Base-by-base conservation (phyloP, 352 stramenopile species). In the Poterioochromonas sp. region DNA sequence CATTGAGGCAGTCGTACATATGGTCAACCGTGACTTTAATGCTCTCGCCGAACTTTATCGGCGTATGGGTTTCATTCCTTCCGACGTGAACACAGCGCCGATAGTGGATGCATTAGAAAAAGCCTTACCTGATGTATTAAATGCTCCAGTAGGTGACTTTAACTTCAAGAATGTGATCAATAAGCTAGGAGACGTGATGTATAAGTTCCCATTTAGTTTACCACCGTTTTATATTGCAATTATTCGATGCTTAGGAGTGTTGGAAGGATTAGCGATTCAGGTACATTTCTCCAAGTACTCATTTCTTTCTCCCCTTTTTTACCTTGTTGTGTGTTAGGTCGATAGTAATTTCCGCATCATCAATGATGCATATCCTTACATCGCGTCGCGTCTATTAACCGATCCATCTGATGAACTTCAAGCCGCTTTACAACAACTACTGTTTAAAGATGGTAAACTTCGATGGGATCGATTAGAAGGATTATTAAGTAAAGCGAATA, bases 91-190 rank as follows among this genome's bases (percentile, higher is more conserved):
- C 40, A 82, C 81, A 5, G 58, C 29, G 65, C 82, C 82, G 37
- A 85, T 85, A 37, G 86, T 91, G 60, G 69, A 83, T 26, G 88
- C 87, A 11, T 82, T 93, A 58, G 86, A 90, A 68, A 82, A 84
- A 40, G 87, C 88, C 0, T 62, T 93, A 12, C 89, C 89, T 3
- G 89, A 93, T 84, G 89, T 92, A 11, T 77, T 93, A 34, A 90
- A 90, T 79, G 81, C 87, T 1, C 84, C 89, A 60, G 89, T 93
- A 41, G 85, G 78, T 35, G 89, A 93, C 80, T 82, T 92, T 29
- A 93, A 93, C 74, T 91, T 94, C 80, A 92, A 93, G 82, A 92
- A 93, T 84, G 86, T 94, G 26, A 83, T 92, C 44, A 87, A 86
- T 69, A 88, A 92, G 70, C 84, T 94, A 22, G 88, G 88, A 40